Conservation (phyloP, 2,329 filamentous ascomycete species). For the Chaetomiaceae sp. region DNA sequence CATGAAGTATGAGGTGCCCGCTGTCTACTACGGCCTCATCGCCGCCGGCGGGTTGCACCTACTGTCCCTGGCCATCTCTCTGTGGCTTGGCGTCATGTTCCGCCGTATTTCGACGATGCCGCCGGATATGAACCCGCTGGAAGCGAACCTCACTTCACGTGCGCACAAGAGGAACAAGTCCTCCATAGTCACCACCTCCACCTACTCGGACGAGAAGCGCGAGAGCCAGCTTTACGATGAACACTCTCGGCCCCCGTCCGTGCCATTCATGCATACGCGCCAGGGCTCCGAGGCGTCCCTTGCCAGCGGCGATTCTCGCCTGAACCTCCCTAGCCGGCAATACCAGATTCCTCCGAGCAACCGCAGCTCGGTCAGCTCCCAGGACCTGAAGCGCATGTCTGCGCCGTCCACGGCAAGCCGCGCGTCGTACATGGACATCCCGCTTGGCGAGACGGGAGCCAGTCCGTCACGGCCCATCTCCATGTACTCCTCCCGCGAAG, state of each 20-base stretch:
- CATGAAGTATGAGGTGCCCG: constrained; percentile 55
- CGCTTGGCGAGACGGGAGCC: constrained; percentile 36
- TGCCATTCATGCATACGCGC: constrained; percentile 79
- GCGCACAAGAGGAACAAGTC: constrained; percentile 70
- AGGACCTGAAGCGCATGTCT: constrained; percentile 44
- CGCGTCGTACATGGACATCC: constrained; percentile 45
- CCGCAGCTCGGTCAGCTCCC: constrained; percentile 38
- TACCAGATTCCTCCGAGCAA: constrained; percentile 44
- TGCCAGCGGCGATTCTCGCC: constrained; percentile 47
- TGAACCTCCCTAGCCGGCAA: constrained; percentile 50
- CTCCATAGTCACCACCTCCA: constrained; percentile 44
- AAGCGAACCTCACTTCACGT: constrained; percentile 74
- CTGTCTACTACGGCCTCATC: constrained; percentile 63
- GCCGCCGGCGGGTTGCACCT: constrained; percentile 62
- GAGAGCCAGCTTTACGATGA: constrained; percentile 37
- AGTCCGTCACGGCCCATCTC: constrained; percentile 20
- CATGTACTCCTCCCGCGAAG: constrained; percentile 23
- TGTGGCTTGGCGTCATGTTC: constrained; percentile 75
- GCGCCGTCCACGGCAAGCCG: constrained; percentile 28
- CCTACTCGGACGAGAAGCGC: constrained; percentile 52
- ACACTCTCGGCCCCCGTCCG: constrained; percentile 44
- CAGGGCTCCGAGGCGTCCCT: constrained; percentile 51
- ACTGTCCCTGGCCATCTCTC: constrained; percentile 61
- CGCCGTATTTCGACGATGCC: constrained; percentile 74
- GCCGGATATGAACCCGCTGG: constrained; percentile 91